Evolutionary conservation across 75 land plant species (phyloP).

Genomic region (Selaginella tamariscina): DNA sequence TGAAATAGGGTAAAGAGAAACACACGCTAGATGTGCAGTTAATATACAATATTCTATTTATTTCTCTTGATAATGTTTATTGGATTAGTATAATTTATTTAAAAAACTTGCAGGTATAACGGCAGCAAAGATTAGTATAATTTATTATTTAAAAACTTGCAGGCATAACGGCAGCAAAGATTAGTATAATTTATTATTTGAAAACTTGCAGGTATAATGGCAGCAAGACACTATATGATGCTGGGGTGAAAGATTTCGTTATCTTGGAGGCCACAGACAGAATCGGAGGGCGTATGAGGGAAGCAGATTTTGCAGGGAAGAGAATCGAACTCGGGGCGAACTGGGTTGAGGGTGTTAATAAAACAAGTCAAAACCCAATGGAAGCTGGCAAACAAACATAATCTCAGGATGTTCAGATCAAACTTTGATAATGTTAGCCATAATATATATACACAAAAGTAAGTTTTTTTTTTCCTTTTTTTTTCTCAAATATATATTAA

Average conservation of each 20-base stretch:
- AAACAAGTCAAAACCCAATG: slow-evolving; percentile 48
- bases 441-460: slow-evolving; percentile 57
- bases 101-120: no score
- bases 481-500: no score
- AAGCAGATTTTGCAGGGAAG: slow-evolving; percentile 38
- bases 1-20: no score
- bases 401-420: slow-evolving; percentile 36
- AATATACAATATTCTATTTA: no score
- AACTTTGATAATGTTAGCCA: slow-evolving; percentile 40
- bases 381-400: slow-evolving; percentile 35
- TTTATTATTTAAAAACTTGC: no score
- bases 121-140: no score
- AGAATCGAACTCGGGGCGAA: slow-evolving; percentile 63
- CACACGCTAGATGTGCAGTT: no score
- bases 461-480: no score
- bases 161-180: no score
- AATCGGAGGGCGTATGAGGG: slow-evolving; percentile 51
- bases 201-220: slow-evolving; percentile 56
- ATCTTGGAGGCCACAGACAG: slow-evolving; percentile 56
- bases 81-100: no score
- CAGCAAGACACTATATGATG: slow-evolving; percentile 49
- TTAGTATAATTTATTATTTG: no score
- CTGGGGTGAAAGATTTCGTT: slow-evolving; percentile 46
- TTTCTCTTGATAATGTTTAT: no score
- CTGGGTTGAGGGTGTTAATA: slow-evolving; percentile 72